These are phyloP conservation scores for Mycena latifolia DNA, from an alignment of 768 basidiomycete genomes.

Conservation along the genomic window DNA sequence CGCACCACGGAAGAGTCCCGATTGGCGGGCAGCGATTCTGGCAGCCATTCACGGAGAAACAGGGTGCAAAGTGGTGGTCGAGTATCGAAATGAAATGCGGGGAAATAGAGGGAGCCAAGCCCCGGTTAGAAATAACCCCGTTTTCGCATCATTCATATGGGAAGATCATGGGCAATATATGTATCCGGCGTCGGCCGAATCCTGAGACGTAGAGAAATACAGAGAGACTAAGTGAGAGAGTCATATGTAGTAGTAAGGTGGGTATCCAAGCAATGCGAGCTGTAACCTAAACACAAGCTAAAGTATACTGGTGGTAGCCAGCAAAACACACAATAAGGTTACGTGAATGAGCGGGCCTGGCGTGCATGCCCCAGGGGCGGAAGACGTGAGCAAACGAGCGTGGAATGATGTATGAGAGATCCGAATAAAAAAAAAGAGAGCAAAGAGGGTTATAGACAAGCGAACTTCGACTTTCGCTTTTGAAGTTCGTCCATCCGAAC, in stretches of 20 bases:
- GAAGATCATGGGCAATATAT: constrained; percentile 1
- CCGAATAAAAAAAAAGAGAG: constrained; percentile 27
- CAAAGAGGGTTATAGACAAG: constrained; percentile 72
- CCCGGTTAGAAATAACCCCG: constrained; percentile 1
- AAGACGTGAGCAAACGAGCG: constrained; percentile 43
- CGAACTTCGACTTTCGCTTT: constrained; percentile 92
- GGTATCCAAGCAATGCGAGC: constrained; percentile 40
- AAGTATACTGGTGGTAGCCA: constrained; percentile 42
- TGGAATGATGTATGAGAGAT: constrained; percentile 30
- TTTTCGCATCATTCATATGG: background rate
- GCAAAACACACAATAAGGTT: constrained; percentile 36
- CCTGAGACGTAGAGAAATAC: constrained; percentile 45
- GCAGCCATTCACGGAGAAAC: constrained; percentile 20
- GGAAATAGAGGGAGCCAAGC: constrained; percentile 8
- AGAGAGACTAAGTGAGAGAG: no score
- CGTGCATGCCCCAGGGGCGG: constrained; percentile 42
- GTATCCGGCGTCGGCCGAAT: constrained; percentile 32
- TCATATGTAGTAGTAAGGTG: constrained; percentile 52
- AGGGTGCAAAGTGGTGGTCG: no score
- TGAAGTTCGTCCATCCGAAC: constrained; percentile 88
- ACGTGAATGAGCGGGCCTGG: constrained; percentile 51
- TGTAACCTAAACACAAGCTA: constrained; percentile 45
- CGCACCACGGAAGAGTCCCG: constrained; percentile 26
- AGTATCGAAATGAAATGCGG: constrained; percentile 7
- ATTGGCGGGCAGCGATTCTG: constrained; percentile 28